Evolutionary conservation across 1,284 basidiomycete species (phyloP), one percentile per base, ranked within the genome.

Genomic region (Austroboletus novae-zelandiae): DNA sequence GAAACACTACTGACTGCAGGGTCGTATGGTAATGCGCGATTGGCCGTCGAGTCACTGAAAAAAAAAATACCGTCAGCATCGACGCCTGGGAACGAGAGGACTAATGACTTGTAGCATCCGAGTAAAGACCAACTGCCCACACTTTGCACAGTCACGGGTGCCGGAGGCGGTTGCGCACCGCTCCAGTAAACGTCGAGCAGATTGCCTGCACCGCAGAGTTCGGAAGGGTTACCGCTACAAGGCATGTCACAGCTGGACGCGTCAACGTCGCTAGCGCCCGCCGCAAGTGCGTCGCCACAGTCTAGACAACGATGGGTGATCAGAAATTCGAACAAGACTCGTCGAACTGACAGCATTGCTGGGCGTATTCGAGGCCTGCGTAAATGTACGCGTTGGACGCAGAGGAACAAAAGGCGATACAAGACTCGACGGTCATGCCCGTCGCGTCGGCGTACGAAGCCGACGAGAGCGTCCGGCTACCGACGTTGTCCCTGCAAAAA

Each of bases 181-280:
- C 76, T 85, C 74, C 74, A 81, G 68, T 80, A 89, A 6, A 89
- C 64, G 58, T 80, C 83, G 10, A 89, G 70, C n/a, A 75, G 76
- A 62, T 74, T 67, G 1, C 74, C 75, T 4, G 79, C 82, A 50
- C 86, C 86, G 60, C 86, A 89, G 3, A 67, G 63, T 61, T 89
- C 82, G 5, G 58, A 54, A 3, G 78, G 47, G 59, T 86, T 75
- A 8, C 86, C 86, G 1, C 74, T 74, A 65, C 86, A 89, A 4
- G 78, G 64, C 71, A 76, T 77, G 61, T 77, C 81, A 60, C 86
- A 89, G 42, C 84, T 78, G 1, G 80, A 67, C 14, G 66, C 52
- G 30, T 77, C 67, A 5, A 76, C 73, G 40, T 71, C 74, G 3
- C 73, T 67, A 7, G 73, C 75, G 11, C 77, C 78, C 52, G 76